These are phyloP conservation scores for Herpetospermum pedunculosum DNA, from an alignment of 306 rosid genomes.

Conservation along the genomic window DNA sequence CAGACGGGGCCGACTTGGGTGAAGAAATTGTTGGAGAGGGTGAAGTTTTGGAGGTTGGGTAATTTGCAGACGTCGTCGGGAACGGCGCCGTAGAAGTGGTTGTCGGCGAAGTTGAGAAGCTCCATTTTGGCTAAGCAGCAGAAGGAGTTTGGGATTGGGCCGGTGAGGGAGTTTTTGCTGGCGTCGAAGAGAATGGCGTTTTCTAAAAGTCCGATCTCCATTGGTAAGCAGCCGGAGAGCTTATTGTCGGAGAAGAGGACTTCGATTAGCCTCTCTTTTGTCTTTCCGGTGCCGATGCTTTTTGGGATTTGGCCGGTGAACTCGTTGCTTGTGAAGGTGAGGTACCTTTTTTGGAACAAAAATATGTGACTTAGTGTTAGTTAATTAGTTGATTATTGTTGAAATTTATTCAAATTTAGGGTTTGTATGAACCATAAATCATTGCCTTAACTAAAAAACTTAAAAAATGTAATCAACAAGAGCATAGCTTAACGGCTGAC, in stretches of 20 bases:
- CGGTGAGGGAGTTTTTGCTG: slow-evolving; percentile 28
- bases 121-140: slow-evolving; percentile 38
- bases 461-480: too few species aligned
- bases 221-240: slow-evolving; percentile 52
- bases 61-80: slow-evolving; percentile 54
- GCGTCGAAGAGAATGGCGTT: slow-evolving; percentile 43
- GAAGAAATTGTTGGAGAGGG: slow-evolving; percentile 40
- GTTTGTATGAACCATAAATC: too few species aligned
- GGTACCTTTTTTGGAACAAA: not conserved
- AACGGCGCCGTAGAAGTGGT: slow-evolving; percentile 37
- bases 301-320: slow-evolving; percentile 47
- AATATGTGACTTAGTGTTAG: too few species aligned
- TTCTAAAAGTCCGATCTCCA: slow-evolving; percentile 40
- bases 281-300: slow-evolving; percentile 27
- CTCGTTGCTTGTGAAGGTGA: slow-evolving; percentile 52
- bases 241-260: slow-evolving; percentile 51
- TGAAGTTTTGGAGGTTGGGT: slow-evolving; percentile 17
- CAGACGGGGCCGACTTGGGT: slow-evolving; percentile 50
- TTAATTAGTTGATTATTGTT: too few species aligned
- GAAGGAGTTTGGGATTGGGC: slow-evolving; percentile 67
- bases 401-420: too few species aligned
- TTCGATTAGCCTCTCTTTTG: slow-evolving; percentile 33
- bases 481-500: too few species aligned
- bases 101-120: slow-evolving; percentile 27
- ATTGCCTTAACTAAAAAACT: too few species aligned